These are phyloP conservation scores for Auricularia cornea DNA, from an alignment of 768 basidiomycete genomes.

Conservation along the genomic window DNA sequence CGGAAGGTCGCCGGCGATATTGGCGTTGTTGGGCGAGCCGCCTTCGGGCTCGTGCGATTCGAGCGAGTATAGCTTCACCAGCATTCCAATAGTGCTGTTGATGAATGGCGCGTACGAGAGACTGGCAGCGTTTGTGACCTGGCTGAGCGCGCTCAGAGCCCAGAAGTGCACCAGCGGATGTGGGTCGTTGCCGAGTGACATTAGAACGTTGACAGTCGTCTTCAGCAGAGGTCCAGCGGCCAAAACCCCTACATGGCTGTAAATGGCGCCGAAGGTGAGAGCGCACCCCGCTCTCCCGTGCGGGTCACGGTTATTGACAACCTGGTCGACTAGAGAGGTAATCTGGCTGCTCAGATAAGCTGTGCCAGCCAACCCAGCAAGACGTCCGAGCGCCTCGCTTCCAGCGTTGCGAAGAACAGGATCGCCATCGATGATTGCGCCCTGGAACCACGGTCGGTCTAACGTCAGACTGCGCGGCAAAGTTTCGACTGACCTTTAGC, in stretches of 20 bases:
- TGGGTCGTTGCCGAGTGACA: constrained; percentile 92
- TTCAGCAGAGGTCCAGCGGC: constrained; percentile 91
- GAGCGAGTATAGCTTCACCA: constrained; percentile 80
- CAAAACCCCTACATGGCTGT: constrained; percentile 86
- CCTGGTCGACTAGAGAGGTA: constrained; percentile 85
- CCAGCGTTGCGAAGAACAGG: constrained; percentile 63
- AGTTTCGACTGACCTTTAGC: constrained; percentile 57
- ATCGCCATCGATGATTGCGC: constrained; percentile 75
- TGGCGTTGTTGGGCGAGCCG: constrained; percentile 71
- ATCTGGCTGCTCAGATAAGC: constrained; percentile 79
- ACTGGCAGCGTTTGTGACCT: constrained; percentile 87
- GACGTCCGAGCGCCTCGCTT: constrained; percentile 82
- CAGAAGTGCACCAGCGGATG: constrained; percentile 96
- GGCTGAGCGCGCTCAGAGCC: constrained; percentile 76
- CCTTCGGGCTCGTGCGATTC: constrained; percentile 93
- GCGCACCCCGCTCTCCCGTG: constrained; percentile 90
- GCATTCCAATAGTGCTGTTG: constrained; percentile 77
- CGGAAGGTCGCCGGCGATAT: constrained; percentile 83
- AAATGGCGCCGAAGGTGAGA: constrained; percentile 84
- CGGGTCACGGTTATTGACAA: constrained; percentile 91
- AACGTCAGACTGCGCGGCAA: not conserved
- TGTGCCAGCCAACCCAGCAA: constrained; percentile 76
- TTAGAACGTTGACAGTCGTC: constrained; percentile 89
- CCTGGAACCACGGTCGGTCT: constrained; percentile 33
- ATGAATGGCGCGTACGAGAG: constrained; percentile 87